phyloP scores from a whole-genome alignment of 139 green algal genomes.

The Medakamo hakoo region DNA sequence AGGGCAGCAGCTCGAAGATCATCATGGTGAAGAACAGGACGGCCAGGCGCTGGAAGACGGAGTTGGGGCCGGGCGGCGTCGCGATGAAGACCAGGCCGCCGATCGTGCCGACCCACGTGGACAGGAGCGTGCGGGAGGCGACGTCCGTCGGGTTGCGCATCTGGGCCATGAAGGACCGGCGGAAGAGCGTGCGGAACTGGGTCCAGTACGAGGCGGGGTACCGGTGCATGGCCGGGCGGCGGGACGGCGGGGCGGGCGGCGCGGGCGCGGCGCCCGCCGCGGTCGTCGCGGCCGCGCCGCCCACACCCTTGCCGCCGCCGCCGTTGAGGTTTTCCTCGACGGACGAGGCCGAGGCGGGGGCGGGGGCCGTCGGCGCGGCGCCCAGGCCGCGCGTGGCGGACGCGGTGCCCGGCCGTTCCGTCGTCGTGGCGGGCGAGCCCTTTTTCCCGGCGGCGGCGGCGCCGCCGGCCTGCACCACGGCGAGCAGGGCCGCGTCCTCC shows the following conservation, averaged over 20 bases:
- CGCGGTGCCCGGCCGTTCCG: too few relatives aligned
- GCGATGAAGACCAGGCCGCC: constrained; percentile 42
- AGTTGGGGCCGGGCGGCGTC: constrained; percentile 11
- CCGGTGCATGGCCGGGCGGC: background rate
- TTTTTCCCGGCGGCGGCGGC: too few relatives aligned
- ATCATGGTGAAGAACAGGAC: constrained; percentile 25
- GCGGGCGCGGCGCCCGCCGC: too few relatives aligned
- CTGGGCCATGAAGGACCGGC: constrained; percentile 2
- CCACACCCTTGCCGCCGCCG: background rate
- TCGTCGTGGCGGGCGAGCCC: too few relatives aligned
- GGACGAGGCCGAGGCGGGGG: background rate
- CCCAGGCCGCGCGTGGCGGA: background rate
- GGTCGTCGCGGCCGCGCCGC: background rate
- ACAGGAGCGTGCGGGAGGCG: constrained; percentile 33
- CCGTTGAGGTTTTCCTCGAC: background rate
- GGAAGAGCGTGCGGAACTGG: constrained; percentile 4
- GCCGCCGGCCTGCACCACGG: background rate
- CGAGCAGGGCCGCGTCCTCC: background rate
- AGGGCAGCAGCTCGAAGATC: constrained; percentile 47
- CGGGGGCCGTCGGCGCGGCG: too few relatives aligned
- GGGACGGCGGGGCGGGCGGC: too few relatives aligned
- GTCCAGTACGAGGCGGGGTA: constrained; percentile 4
- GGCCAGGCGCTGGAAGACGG: constrained; percentile 10
- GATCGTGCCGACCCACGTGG: constrained; percentile 39
- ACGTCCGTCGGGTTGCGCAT: constrained; percentile 44